Evolutionary conservation across 495 filamentous ascomycete species (phyloP), one percentile per base, ranked within the genome.

Genomic region (Choiromyces venosus): DNA sequence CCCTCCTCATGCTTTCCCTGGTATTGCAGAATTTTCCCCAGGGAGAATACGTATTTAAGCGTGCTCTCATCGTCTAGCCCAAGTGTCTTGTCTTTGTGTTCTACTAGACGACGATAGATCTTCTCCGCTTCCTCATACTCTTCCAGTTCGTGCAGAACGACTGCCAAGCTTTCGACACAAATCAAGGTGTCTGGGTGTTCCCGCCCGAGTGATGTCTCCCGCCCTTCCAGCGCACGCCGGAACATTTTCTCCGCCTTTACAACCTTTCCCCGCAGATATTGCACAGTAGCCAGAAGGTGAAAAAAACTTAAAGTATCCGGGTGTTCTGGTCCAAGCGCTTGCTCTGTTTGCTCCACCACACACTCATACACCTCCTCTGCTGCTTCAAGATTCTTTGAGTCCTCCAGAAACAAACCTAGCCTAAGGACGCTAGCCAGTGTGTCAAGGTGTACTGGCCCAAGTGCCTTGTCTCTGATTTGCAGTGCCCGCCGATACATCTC

Each of bases 401-500:
- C 1, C 21, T 56, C 46, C 21, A 56, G 46, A 56, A 56, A 10
- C 2, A 10, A 7, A 56, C 21, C 46, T 56, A 56, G 46, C 46
- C 16, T 42, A 29, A 35, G 36, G 46, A 65, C 8, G 21, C 37
- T 67, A 5, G n/a, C n/a, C 1, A 66, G 37, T 29, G 36, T 65
- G 18, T 19, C 16, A 8, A 4, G 65, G 18, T 72, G 71, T 3
- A 12, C 29, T 9, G 35, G 14, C 35, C 40, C 36, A 37, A 69
- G 44, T 19, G 67, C 16, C 36, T 68, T 69, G n/a, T 69, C 70
- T n/a, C 8, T n/a, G 18, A 42, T 39, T n/a, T 21, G 65, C 46
- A 75, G 36, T 14, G 29, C 46, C 19, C n/a, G 65, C 4, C 21
- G n/a, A 67, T 72, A 73, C 66, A 70, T 65, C 52, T 73, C 73